Evolutionary conservation across 2,329 filamentous ascomycete species (phyloP), one percentile per base, ranked within the genome.

Genomic region (Claviceps sorghi): DNA sequence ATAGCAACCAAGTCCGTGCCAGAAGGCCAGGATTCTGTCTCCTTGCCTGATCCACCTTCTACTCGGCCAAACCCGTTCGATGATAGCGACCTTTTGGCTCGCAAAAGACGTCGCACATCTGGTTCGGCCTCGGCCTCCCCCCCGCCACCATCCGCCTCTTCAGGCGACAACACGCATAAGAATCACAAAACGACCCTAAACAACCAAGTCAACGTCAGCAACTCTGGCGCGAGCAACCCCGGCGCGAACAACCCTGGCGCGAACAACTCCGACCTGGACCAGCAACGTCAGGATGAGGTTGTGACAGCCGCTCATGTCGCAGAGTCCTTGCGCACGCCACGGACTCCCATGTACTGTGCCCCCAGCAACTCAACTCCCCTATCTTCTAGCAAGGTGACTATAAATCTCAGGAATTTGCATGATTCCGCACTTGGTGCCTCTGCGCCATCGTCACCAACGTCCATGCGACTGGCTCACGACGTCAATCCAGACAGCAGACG

Each of bases 31-130:
- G 51, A 49, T 36, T 19, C 36, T 22, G 53, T 29, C 17, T 40
- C 51, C 67, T 82, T 79, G 61, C 76, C 77, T 67, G 80, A 84
- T 70, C 76, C 78, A 65, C 74, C 74, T 65, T 77, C 79, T 61
- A 79, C 76, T 59, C 76, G 80, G 56, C 78, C 77, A 50, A 82
- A 83, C 58, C 80, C 80, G 42, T 83, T 83, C 64, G 74, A 81
- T 67, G 78, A 82, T 66, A 70, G 67, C 62, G 75, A 79, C 58
- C 61, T 67, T 47, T 71, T 74, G 43, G 72, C 79, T 52, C 72
- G 80, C 58, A 84, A 84, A 65, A 77, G 80, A 50, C 79, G 77
- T 56, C 76, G 80, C 58, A 80, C 79, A 32, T 82, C 79, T 15
- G 67, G 73, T 50, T 74, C 74, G 52, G 72, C 69, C 53, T 82